phyloP scores from a whole-genome alignment of 768 basidiomycete species.

The Kwoniella dendrophila region DNA sequence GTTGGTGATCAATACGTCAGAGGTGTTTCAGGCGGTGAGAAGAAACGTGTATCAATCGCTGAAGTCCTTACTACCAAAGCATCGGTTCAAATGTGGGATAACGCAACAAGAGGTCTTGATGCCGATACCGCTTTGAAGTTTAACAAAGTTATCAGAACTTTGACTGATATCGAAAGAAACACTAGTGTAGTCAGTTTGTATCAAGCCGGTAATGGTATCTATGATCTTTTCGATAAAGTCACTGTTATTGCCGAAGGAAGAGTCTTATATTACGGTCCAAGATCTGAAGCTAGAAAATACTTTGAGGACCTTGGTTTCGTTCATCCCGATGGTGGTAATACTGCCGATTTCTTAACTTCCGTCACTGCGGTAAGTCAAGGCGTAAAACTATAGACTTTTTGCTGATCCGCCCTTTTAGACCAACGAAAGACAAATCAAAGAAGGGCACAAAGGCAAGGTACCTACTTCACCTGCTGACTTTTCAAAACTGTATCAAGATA shows the following conservation, averaged over 20 bases:
- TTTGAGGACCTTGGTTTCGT: constrained; percentile 52
- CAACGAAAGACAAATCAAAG: constrained; percentile 78
- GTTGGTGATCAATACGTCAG: constrained; percentile 57
- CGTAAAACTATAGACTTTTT: no score
- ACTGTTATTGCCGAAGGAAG: constrained; percentile 60
- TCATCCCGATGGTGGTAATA: constrained; percentile 43
- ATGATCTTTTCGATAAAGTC: constrained; percentile 59
- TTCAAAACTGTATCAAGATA: constrained; percentile 33
- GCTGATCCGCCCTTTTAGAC: constrained; percentile 47
- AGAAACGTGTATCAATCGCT: constrained; percentile 53
- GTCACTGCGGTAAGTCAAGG: constrained; percentile 35
- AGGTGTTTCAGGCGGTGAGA: constrained; percentile 56
- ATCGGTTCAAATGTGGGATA: constrained; percentile 48
- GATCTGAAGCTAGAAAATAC: constrained; percentile 57
- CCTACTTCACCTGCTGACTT: constrained; percentile 47
- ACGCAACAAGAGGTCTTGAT: constrained; percentile 51
- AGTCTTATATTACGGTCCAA: constrained; percentile 60
- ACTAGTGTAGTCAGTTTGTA: constrained; percentile 51
- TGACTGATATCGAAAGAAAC: constrained; percentile 42
- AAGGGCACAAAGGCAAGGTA: constrained; percentile 60
- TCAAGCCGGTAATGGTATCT: constrained; percentile 46
- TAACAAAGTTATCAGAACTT: constrained; percentile 39
- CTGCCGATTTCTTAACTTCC: constrained; percentile 48
- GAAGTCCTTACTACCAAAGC: constrained; percentile 48
- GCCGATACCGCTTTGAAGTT: constrained; percentile 47